Evolutionary conservation across 805 yeast species (phyloP).

Genomic region (Barnettozyma californica): DNA sequence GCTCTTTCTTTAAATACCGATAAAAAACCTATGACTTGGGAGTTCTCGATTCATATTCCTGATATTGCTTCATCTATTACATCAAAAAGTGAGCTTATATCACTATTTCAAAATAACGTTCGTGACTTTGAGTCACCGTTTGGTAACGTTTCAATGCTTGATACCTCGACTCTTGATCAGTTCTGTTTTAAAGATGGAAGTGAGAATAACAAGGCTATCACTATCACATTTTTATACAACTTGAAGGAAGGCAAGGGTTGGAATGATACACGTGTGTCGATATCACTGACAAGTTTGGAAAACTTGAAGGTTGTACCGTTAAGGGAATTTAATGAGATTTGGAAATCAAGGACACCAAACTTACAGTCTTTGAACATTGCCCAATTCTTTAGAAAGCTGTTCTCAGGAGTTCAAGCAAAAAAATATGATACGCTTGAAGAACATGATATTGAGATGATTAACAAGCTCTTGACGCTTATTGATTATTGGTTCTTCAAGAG

Average conservation of each 20-base stretch:
- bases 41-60: conserved; percentile 9
- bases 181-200: conserved; percentile 1
- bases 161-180: background rate
- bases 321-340: conserved; percentile 11
- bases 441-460: background rate
- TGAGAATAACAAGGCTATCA: conserved; percentile 6
- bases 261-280: background rate
- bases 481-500: conserved; percentile 10
- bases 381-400: conserved; percentile 4
- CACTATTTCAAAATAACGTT: background rate
- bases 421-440: background rate
- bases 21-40: conserved; percentile 1
- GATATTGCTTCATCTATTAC: conserved; percentile 8
- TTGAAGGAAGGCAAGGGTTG: conserved; percentile 4
- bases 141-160: background rate
- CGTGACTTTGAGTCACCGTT: conserved; percentile 5
- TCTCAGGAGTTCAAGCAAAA: background rate
- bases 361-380: conserved; percentile 2
- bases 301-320: conserved; percentile 9
- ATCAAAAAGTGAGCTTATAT: background rate
- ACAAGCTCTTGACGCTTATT: conserved; percentile 7
- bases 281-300: conserved; percentile 2
- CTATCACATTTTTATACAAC: conserved; percentile 7
- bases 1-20: conserved; percentile 8
- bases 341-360: conserved; percentile 9